Evolutionary conservation across 805 yeast species (phyloP).

Genomic region (Barnettozyma sucrosica): DNA sequence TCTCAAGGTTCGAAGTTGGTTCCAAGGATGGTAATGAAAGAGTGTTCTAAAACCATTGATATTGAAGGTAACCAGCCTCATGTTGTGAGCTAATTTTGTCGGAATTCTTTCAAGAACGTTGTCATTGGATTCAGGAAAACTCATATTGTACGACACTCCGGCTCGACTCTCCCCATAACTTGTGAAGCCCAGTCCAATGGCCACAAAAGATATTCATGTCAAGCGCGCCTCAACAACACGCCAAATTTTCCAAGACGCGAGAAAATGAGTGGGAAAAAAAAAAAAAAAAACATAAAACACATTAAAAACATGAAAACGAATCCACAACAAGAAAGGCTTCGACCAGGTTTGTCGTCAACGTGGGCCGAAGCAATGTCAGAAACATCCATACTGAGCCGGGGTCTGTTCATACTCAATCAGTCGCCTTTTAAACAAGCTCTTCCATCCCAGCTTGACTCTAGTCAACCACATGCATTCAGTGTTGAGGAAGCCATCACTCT

Average conservation of each 20-base stretch:
- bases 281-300: not conserved
- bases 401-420: slow-evolving; percentile 9
- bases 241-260: not conserved
- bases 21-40: slow-evolving; percentile 84
- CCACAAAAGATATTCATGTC: not conserved
- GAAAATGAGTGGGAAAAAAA: no score
- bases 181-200: not conserved
- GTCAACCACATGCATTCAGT: slow-evolving; percentile 1
- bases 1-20: slow-evolving; percentile 32
- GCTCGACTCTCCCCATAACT: not conserved
- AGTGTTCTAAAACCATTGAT: slow-evolving; percentile 81
- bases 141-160: not conserved
- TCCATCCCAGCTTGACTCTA: slow-evolving; percentile 7
- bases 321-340: not conserved
- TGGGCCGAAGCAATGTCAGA: slow-evolving; percentile 4
- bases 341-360: not conserved
- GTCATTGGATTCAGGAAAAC: not conserved
- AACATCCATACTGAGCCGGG: slow-evolving; percentile 3
- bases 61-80: slow-evolving; percentile 56
- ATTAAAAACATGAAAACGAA: not conserved
- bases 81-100: not conserved
- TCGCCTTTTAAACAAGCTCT: slow-evolving; percentile 21
- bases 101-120: slow-evolving; percentile 1
- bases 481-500: slow-evolving; percentile 4
- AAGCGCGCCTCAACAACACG: not conserved